phyloP scores from a whole-genome alignment of 2,329 filamentous ascomycete species.

The Curvularia lunata region DNA sequence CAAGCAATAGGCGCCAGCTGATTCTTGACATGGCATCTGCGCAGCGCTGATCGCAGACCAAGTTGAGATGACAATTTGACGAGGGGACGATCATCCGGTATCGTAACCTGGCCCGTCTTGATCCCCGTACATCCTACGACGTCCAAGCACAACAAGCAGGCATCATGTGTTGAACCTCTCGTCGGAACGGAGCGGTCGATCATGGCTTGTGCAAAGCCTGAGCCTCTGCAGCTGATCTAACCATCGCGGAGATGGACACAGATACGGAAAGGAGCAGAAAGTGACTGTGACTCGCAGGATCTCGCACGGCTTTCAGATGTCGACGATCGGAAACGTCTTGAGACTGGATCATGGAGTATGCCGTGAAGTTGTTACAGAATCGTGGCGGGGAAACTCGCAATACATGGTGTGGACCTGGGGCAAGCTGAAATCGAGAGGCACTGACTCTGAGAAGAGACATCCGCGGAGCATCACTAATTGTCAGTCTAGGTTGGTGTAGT shows the following conservation, averaged over 20 bases:
- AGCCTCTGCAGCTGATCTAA: background rate
- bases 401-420: background rate
- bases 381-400: background rate
- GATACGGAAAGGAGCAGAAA: background rate
- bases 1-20: background rate
- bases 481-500: background rate
- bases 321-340: background rate
- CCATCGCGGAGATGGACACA: background rate
- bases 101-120: background rate
- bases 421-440: slow-evolving; percentile 6
- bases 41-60: background rate
- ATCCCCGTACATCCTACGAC: background rate
- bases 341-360: background rate
- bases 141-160: background rate
- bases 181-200: slow-evolving; percentile 1
- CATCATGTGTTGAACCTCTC: background rate
- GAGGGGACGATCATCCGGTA: background rate
- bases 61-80: background rate
- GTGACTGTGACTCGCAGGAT: background rate
- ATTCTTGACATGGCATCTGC: background rate
- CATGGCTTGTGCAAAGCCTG: background rate
- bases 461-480: background rate
- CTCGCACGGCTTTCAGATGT: background rate
- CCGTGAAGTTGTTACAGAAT: background rate
- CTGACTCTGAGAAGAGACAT: background rate